A percentile compares a stretch with the other conserved stretches of the same genome.
phyloP scores from a whole-genome alignment of 139 green algal species.

The Chlamydomonas eustigma region DNA sequence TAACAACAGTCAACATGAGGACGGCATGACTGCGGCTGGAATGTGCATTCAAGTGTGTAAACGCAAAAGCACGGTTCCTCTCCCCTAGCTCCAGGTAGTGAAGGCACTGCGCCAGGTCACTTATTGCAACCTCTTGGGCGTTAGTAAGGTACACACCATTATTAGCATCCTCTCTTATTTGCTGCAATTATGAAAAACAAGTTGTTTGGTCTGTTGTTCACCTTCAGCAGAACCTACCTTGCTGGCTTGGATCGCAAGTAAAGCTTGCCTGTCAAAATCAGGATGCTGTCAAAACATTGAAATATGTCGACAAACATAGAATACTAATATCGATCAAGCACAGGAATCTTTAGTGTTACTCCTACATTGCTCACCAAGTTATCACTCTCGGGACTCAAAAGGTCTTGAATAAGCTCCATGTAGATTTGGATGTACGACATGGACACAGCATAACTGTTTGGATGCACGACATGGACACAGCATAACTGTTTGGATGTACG shows the following conservation, averaged over 20 bases:
- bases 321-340: too few species aligned
- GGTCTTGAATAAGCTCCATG: slow-evolving; percentile 82
- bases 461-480: slow-evolving; percentile 4
- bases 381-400: slow-evolving; percentile 64
- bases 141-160: slow-evolving; percentile 74
- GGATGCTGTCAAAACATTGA: too few species aligned
- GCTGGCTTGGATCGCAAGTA: too few species aligned
- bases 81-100: slow-evolving; percentile 74
- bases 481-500: background rate
- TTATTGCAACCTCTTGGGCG: slow-evolving; percentile 55
- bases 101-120: slow-evolving; percentile 71
- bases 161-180: slow-evolving; percentile 67
- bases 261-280: too few species aligned
- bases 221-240: too few species aligned
- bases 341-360: too few species aligned
- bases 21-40: slow-evolving; percentile 76
- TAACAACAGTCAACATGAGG: slow-evolving; percentile 77
- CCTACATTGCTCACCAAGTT: slow-evolving; percentile 51
- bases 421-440: slow-evolving; percentile 86
- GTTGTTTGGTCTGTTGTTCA: too few species aligned
- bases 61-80: slow-evolving; percentile 68
- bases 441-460: slow-evolving; percentile 41
- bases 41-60: slow-evolving; percentile 78
- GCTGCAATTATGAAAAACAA: slow-evolving; percentile 10
- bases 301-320: too few species aligned